Percentiles rank a stretch among this genome's conserved stretches.
Conservation (phyloP, 179 eudicot species). For the Sideroxylon spinosum region DNA sequence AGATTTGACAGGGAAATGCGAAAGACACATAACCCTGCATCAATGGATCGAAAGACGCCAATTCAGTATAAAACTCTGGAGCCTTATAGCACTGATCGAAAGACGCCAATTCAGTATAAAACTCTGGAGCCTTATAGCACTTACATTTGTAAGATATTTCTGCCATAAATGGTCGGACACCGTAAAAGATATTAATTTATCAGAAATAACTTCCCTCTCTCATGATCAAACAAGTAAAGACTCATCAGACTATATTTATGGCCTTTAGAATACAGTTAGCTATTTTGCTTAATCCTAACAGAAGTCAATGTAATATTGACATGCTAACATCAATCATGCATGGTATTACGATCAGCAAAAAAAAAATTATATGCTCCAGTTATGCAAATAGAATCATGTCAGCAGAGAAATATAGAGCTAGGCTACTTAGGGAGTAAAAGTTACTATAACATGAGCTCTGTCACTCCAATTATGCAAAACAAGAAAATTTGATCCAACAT, state of each 20-base stretch:
- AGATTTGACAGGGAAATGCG: neutral
- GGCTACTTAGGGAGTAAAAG: neutral
- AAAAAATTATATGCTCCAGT: conserved; percentile 1
- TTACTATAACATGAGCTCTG: neutral
- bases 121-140: neutral
- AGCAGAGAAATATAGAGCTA: neutral
- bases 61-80: neutral
- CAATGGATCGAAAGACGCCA: neutral
- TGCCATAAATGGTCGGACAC: neutral
- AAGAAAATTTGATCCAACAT: too few species aligned
- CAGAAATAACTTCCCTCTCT: neutral
- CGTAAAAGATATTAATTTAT: neutral
- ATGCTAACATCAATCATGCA: neutral
- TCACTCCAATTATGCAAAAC: neutral
- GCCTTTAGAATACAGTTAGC: neutral
- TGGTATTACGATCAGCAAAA: neutral
- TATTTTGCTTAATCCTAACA: neutral
- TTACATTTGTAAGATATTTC: neutral
- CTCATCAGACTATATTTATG: neutral
- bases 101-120: neutral
- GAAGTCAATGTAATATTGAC: neutral
- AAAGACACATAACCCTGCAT: neutral
- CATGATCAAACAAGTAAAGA: neutral
- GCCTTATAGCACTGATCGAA: neutral
- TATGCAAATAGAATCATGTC: neutral